A percentile compares a stretch with the other conserved stretches of the same genome.
Conservation (phyloP, 768 basidiomycete genomes). For the Filobasidium wieringae region DNA sequence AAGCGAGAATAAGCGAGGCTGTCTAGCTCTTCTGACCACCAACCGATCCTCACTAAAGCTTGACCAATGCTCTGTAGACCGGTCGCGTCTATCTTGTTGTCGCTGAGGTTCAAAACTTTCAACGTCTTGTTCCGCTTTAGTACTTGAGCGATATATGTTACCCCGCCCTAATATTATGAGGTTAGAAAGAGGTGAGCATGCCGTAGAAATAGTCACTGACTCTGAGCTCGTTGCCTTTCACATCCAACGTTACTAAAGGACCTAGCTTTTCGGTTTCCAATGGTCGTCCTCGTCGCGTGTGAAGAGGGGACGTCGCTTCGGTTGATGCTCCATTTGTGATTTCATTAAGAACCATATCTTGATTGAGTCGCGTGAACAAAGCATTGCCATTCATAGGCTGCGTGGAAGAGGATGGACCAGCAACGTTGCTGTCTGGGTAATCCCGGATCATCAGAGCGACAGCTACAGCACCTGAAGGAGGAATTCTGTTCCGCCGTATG, state of each 20-base stretch:
- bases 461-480: constrained; percentile 71
- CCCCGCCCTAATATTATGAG: constrained; percentile 47
- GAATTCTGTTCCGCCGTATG: constrained; percentile 76
- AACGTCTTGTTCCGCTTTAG: constrained; percentile 90
- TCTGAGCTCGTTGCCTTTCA: constrained; percentile 81
- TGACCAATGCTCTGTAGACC: constrained; percentile 75
- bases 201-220: constrained; percentile 44
- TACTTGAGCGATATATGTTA: constrained; percentile 85
- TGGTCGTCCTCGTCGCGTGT: constrained; percentile 24
- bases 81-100: constrained; percentile 79
- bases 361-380: neutral
- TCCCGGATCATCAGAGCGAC: constrained; percentile 93
- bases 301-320: constrained; percentile 4
- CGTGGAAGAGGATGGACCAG: constrained; percentile 24
- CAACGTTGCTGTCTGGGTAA: constrained; percentile 63
- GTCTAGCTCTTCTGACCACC: neutral
- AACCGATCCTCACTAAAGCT: constrained; percentile 61
- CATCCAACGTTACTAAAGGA: constrained; percentile 72
- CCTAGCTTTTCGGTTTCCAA: constrained; percentile 57
- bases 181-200: neutral
- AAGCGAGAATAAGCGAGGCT: neutral
- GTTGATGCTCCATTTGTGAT: neutral
- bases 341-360: constrained; percentile 5
- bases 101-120: constrained; percentile 84
- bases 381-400: constrained; percentile 15